Evolutionary conservation across 352 stramenopile genomes (phyloP).

Genomic region (Pythium monospermum): DNA sequence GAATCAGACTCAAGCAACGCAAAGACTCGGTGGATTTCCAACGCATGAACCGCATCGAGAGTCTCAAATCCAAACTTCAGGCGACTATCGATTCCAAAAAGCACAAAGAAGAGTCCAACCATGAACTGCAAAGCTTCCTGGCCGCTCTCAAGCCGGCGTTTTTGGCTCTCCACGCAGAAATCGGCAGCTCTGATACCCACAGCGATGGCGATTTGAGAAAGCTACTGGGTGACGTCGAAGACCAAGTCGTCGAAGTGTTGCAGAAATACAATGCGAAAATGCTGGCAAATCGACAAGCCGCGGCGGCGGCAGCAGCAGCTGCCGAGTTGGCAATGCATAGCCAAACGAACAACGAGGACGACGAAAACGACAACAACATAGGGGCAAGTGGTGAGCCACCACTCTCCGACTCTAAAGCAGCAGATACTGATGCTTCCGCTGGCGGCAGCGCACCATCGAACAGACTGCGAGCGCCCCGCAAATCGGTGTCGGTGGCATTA

Average conservation of each 20-base stretch:
- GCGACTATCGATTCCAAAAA: conserved; percentile 66
- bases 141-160: conserved; percentile 58
- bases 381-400: background rate
- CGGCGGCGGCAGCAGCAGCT: conserved; percentile 4
- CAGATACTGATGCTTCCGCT: too few species aligned
- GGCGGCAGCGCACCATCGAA: too few species aligned
- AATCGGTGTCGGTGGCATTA: too few species aligned
- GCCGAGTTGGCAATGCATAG: background rate
- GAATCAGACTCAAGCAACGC: conserved; percentile 64
- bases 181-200: conserved; percentile 62
- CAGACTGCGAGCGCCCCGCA: background rate
- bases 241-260: conserved; percentile 59
- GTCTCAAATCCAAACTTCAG: conserved; percentile 55
- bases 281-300: conserved; percentile 36
- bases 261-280: conserved; percentile 66
- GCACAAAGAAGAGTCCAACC: conserved; percentile 68
- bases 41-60: conserved; percentile 70
- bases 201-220: conserved; percentile 70
- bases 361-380: conserved; percentile 9
- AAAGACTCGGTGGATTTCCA: conserved; percentile 81
- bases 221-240: conserved; percentile 69
- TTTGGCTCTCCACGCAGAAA: conserved; percentile 57
- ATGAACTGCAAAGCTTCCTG: conserved; percentile 61
- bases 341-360: conserved; percentile 19
- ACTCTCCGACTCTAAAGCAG: too few species aligned